These are phyloP conservation scores for Colletotrichum sp. DNA, from an alignment of 2,329 filamentous ascomycete species.

Conservation along the genomic window DNA sequence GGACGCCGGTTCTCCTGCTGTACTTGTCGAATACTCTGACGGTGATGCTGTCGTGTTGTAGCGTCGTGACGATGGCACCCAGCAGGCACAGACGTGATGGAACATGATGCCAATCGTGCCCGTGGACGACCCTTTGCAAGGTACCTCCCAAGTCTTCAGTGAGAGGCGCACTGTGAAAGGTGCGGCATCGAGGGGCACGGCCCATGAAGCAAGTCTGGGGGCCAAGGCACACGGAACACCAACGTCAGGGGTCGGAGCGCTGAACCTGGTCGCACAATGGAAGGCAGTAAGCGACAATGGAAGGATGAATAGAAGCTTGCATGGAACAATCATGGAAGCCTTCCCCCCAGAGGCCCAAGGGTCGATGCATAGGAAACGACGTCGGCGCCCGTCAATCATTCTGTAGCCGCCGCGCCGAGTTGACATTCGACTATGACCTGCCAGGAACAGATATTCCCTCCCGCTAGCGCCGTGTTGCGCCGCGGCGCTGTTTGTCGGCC, in stretches of 20 bases:
- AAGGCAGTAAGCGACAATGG: not conserved
- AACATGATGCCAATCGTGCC: not conserved
- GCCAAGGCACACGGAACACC: not conserved
- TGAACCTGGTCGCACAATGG: not conserved
- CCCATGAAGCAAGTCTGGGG: not conserved
- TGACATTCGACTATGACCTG: not conserved
- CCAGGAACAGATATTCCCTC: not conserved
- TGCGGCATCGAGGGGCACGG: not conserved
- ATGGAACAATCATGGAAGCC: constrained; percentile 19
- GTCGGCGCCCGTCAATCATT: not conserved
- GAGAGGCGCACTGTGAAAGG: not conserved
- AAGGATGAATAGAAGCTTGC: constrained; percentile 5
- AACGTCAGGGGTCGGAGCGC: not conserved
- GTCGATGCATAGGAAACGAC: not conserved
- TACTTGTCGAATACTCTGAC: not conserved
- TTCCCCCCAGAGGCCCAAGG: not conserved
- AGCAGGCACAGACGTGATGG: not conserved
- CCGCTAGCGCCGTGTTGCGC: not conserved
- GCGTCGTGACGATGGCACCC: not conserved
- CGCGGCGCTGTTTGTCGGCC: not conserved
- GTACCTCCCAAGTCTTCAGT: not conserved
- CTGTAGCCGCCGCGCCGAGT: not conserved
- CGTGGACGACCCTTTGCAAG: not conserved
- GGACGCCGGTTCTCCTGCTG: not conserved
- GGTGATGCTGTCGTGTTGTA: not conserved